Conservation (phyloP, 305 asterid genomes). For the Caryopteris hybrid region DNA sequence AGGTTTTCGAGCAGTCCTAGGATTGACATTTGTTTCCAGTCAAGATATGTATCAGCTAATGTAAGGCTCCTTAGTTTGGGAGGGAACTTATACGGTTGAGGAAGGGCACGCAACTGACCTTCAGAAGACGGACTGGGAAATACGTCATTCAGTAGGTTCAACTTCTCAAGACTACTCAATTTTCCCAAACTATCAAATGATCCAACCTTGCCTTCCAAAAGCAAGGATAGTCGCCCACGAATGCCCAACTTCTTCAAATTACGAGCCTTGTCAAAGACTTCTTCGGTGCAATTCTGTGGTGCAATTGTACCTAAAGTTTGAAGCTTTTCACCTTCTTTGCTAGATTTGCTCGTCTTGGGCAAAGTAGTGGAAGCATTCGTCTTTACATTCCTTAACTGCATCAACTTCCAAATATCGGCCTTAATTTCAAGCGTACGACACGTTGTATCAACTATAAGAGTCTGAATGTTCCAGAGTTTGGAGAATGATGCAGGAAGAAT, state of each 20-base stretch:
- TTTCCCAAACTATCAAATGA: conserved; percentile 34
- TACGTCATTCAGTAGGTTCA: conserved; percentile 37
- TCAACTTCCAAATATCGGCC: conserved; percentile 39
- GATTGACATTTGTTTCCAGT: conserved; percentile 22
- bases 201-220: conserved; percentile 26
- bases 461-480: conserved; percentile 40
- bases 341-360: conserved; percentile 19
- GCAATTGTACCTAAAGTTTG: conserved; percentile 33
- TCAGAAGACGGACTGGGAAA: conserved; percentile 31
- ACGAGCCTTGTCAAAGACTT: conserved; percentile 26
- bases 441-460: conserved; percentile 33
- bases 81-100: conserved; percentile 32
- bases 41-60: conserved; percentile 28
- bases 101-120: conserved; percentile 26
- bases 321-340: conserved; percentile 34
- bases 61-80: conserved; percentile 32
- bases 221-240: conserved; percentile 32
- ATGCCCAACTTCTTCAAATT: conserved; percentile 38
- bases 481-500: conserved; percentile 33
- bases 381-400: conserved; percentile 31
- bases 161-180: conserved; percentile 30
- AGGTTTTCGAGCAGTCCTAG: conserved; percentile 22
- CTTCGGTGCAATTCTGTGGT: conserved; percentile 32
- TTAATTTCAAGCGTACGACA: conserved; percentile 27
- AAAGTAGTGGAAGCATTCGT: conserved; percentile 34